phyloP scores from a whole-genome alignment of 768 basidiomycete species.

The Trametes coccinea region DNA sequence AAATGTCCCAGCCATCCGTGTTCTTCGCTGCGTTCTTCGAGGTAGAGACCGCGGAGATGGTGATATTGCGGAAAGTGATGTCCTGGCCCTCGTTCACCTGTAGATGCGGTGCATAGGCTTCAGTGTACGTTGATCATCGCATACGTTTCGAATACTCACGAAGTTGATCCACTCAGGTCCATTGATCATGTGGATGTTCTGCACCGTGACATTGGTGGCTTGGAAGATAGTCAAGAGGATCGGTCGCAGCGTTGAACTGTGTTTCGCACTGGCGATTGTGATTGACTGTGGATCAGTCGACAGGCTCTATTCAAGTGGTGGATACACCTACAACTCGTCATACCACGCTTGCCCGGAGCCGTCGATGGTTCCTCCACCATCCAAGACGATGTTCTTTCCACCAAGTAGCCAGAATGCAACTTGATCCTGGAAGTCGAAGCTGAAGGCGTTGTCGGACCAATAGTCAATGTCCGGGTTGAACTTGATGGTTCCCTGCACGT shows the following conservation, averaged over 20 bases:
- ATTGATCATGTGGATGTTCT: constrained; percentile 50
- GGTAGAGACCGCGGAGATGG: constrained; percentile 47
- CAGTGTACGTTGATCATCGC: too few relatives aligned
- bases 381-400: constrained; percentile 47
- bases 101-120: background rate
- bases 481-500: constrained; percentile 50
- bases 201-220: constrained; percentile 47
- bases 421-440: constrained; percentile 54
- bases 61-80: constrained; percentile 48
- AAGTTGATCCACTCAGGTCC: constrained; percentile 56
- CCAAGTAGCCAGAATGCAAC: constrained; percentile 58
- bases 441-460: constrained; percentile 57
- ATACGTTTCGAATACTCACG: constrained; percentile 30
- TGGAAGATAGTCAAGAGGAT: constrained; percentile 57
- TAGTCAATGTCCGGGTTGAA: constrained; percentile 53
- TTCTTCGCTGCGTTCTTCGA: constrained; percentile 46
- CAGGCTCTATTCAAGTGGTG: too few relatives aligned
- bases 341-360: constrained; percentile 67
- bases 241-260: constrained; percentile 51
- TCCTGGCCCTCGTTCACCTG: constrained; percentile 42
- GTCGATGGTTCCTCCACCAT: constrained; percentile 66
- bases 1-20: constrained; percentile 67
- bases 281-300: too few relatives aligned
- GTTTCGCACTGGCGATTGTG: constrained; percentile 37
- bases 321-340: constrained; percentile 45